These are phyloP conservation scores for Penicillium sp. DNA, from an alignment of 2,329 filamentous ascomycete species.

Conservation along the genomic window DNA sequence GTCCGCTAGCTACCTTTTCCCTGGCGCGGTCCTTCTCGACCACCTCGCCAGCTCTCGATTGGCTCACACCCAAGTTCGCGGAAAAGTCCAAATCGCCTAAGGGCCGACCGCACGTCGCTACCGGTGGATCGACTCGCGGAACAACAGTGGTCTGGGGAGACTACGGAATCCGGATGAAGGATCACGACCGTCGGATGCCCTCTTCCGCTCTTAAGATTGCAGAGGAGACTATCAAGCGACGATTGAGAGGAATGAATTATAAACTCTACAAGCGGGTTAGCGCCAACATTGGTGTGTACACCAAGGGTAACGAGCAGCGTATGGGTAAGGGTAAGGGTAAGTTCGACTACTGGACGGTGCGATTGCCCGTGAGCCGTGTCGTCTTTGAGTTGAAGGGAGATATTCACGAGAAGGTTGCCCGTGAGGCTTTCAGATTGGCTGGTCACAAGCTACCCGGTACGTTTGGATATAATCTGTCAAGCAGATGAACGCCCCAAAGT, in stretches of 20 bases:
- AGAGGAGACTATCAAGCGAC: constrained; percentile 88
- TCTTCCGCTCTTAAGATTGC: constrained; percentile 85
- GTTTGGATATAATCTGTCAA: constrained; percentile 34
- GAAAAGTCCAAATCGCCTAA: constrained; percentile 88
- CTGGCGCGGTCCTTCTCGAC: constrained; percentile 72
- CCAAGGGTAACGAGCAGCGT: constrained; percentile 93
- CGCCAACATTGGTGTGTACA: constrained; percentile 93
- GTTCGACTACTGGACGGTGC: constrained; percentile 94
- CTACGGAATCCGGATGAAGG: constrained; percentile 89
- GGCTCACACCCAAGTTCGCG: constrained; percentile 80
- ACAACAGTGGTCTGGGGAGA: constrained; percentile 97
- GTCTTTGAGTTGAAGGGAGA: constrained; percentile 91
- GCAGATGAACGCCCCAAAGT: not conserved
- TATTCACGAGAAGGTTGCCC: constrained; percentile 90
- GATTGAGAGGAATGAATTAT: constrained; percentile 89
- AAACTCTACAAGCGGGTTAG: constrained; percentile 87
- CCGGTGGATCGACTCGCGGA: constrained; percentile 86
- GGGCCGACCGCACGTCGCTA: constrained; percentile 83
- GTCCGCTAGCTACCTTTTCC: constrained; percentile 36
- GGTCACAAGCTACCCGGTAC: constrained; percentile 92
- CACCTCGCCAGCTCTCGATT: constrained; percentile 65
- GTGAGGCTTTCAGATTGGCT: constrained; percentile 90
- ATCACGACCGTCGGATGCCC: constrained; percentile 89
- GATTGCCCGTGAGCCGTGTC: constrained; percentile 87
- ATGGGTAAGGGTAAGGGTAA: constrained; percentile 99